Percentiles rank a stretch among this genome's conserved stretches.
Conservation (phyloP, 2,329 filamentous ascomycete species). For the Dothideomycetidae sp. region DNA sequence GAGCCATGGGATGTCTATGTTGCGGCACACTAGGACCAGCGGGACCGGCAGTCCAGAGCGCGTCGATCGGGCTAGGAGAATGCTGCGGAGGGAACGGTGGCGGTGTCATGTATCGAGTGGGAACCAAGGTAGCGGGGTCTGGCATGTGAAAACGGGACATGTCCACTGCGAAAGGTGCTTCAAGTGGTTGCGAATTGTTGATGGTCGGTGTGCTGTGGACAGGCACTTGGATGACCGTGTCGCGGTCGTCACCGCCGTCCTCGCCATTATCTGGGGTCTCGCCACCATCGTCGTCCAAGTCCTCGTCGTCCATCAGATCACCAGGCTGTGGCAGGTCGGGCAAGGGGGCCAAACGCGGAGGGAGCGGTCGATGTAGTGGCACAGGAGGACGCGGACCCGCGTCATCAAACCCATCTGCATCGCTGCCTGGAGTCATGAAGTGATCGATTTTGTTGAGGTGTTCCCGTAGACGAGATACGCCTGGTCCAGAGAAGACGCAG, state of each 20-base stretch:
- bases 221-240: slow-evolving; percentile 26
- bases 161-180: slow-evolving; percentile 22
- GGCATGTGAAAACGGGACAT: neutral
- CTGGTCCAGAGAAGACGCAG: slow-evolving; percentile 87
- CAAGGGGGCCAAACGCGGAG: neutral
- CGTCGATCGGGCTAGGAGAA: neutral
- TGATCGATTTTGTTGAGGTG: slow-evolving; percentile 48
- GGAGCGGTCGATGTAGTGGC: slow-evolving; percentile 6
- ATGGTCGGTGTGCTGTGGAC: neutral
- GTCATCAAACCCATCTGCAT: slow-evolving; percentile 15
- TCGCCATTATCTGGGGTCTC: slow-evolving; percentile 12
- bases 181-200: slow-evolving; percentile 18
- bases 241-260: slow-evolving; percentile 42
- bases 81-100: neutral
- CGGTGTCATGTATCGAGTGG: neutral
- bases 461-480: slow-evolving; percentile 61
- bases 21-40: too few species aligned
- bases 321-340: slow-evolving; percentile 10
- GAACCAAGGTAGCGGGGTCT: neutral
- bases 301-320: slow-evolving; percentile 15
- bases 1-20: too few species aligned
- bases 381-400: slow-evolving; percentile 9
- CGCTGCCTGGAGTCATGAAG: slow-evolving; percentile 4
- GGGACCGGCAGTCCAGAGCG: neutral
- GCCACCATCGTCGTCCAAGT: slow-evolving; percentile 16